Evolutionary conservation across 306 rosid genomes (phyloP), one percentile per base, ranked within the genome.

Genomic region (Inga leiocalycina): DNA sequence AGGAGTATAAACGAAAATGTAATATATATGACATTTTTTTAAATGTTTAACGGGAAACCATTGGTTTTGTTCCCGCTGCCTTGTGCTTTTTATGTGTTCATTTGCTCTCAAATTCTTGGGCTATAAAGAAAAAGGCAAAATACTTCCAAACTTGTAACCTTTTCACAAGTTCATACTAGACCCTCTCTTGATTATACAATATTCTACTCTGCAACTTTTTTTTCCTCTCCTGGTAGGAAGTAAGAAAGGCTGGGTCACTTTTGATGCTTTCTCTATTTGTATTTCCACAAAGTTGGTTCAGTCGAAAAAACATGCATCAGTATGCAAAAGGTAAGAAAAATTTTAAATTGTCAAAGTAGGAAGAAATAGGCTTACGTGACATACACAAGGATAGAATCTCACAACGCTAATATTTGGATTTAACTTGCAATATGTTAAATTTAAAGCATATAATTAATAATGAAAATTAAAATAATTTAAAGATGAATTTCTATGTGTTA

Each of bases 41-140:
- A 35, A 72, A 24, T 65, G 20, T 71, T 67, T 11, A 66, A 74
- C 78, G 83, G 76, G 69, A 83, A 87, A 70, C 82, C 83, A 67
- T 74, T 79, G 80, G 76, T 70, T 83, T 20, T 8, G 24, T 77
- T 52, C 77, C 80, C 67, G 75, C 65, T 81, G 61, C 69, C n/a
- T 30, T 41, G 49, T 79, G 73, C 24, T 77, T 67, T 41, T 79
- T 0, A 10, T 62, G 24, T 30, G 5, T 49, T 17, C 19, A 56
- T 30, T 0, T 48, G 44, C 44, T 43, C 78, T 32, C 15, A 43
- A 49, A 8, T 39, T 4, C 14, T 49, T 49, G 20, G 57, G 57
- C 8, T 14, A 0, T 10, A 59, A 10, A 59, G 34, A 10, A 6
- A 13, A 57, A 59, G 13, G 14, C 11, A 10, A 59, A 59, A 59